Conservation (phyloP, 176 grass and related monocot genomes). For the Chloris gayana region DNA sequence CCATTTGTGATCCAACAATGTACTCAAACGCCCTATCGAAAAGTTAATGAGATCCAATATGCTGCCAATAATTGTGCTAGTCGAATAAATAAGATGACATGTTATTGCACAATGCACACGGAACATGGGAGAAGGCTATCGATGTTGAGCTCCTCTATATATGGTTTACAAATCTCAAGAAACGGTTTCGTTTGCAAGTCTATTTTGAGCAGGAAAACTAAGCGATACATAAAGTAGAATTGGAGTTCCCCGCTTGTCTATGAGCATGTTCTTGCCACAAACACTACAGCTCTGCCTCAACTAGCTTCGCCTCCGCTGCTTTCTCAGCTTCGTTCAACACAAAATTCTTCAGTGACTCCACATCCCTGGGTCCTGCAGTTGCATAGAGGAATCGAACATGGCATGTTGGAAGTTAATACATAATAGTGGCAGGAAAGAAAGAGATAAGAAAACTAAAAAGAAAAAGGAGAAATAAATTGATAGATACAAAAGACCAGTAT, state of each 20-base stretch:
- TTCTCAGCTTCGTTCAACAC: constrained; percentile 79
- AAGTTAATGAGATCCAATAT: not conserved
- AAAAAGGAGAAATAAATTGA: not conserved
- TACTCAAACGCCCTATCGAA: not conserved
- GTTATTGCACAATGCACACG: not conserved
- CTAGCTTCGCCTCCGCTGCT: constrained; percentile 47
- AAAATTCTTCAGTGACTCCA: constrained; percentile 80
- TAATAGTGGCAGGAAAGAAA: too few species aligned
- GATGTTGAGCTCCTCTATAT: not conserved
- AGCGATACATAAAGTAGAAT: not conserved
- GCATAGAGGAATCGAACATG: not conserved
- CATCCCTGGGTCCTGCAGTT: constrained; percentile 72
- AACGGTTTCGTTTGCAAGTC: not conserved
- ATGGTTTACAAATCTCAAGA: not conserved
- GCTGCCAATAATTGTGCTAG: not conserved
- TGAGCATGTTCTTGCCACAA: not conserved
- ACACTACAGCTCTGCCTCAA: constrained; percentile 10
- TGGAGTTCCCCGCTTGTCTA: not conserved
- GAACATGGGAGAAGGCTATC: not conserved
- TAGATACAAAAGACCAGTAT: not conserved
- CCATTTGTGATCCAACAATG: not conserved
- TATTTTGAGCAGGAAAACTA: not conserved
- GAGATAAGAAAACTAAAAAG: not conserved
- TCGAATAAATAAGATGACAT: not conserved
- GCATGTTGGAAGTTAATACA: too few species aligned